Percentiles rank a stretch among this genome's conserved stretches.
phyloP scores from a whole-genome alignment of 306 rosid species.

The Purshia tridentata region DNA sequence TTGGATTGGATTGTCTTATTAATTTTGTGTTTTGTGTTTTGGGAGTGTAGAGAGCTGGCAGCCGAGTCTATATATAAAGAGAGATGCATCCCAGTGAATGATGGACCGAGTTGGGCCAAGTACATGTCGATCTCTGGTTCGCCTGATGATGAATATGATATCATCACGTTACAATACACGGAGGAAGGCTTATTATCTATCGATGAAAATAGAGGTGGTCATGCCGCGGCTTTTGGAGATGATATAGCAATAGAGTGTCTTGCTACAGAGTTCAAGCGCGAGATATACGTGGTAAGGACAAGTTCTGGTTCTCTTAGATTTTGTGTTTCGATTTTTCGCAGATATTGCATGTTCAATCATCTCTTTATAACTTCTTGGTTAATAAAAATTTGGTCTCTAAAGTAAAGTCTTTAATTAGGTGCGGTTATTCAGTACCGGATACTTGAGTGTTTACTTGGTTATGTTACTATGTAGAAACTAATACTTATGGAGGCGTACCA shows the following conservation, averaged over 20 bases:
- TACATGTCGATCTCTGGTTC: conserved; percentile 95
- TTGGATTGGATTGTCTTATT: background rate
- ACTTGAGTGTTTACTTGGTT: background rate
- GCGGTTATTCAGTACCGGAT: too few relatives aligned
- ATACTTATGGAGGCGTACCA: too few relatives aligned
- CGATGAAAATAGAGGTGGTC: conserved; percentile 86
- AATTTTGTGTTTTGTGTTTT: conserved; percentile 20
- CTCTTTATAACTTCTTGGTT: background rate
- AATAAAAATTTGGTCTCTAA: background rate
- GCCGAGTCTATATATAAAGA: conserved; percentile 95
- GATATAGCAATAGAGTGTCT: conserved; percentile 99
- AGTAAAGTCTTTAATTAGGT: background rate
- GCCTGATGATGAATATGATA: conserved; percentile 75
- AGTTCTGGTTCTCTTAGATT: conserved; percentile 9
- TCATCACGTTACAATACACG: conserved; percentile 90
- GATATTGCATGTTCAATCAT: background rate
- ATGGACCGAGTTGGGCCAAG: conserved; percentile 92
- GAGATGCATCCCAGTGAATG: conserved; percentile 73
- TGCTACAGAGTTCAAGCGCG: conserved; percentile 93
- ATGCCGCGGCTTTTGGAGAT: conserved; percentile 97
- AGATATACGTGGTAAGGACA: conserved; percentile 84
- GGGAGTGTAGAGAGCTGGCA: conserved; percentile 68
- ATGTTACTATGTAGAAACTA: too few relatives aligned
- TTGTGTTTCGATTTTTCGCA: background rate
- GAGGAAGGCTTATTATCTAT: conserved; percentile 87